These are phyloP conservation scores for Mycena kentingensis DNA, from an alignment of 768 basidiomycete genomes.

Conservation along the genomic window DNA sequence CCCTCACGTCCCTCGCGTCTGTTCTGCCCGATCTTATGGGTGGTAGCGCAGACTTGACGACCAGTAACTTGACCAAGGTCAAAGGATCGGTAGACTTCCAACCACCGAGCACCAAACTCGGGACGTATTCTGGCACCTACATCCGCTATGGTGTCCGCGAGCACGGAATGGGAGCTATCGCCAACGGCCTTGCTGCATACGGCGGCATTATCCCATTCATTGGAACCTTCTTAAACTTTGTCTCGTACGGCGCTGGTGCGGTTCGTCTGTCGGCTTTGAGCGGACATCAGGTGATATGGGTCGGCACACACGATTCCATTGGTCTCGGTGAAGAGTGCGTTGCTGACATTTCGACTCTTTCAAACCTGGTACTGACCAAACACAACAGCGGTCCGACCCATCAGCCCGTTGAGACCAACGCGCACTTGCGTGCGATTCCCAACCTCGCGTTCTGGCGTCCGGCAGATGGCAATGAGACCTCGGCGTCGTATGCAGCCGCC, in stretches of 20 bases:
- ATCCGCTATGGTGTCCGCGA: conserved; percentile 96
- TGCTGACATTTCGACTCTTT: neutral
- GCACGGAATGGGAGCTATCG: conserved; percentile 96
- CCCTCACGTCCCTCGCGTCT: conserved; percentile 73
- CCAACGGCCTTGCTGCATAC: conserved; percentile 87
- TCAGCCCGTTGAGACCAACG: conserved; percentile 89
- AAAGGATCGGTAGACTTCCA: conserved; percentile 91
- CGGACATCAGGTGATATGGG: conserved; percentile 90
- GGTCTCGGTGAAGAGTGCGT: conserved; percentile 78
- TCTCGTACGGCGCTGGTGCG: conserved; percentile 91
- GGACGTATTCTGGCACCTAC: conserved; percentile 84
- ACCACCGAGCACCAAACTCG: conserved; percentile 80
- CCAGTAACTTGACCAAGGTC: conserved; percentile 72
- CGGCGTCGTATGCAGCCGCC: conserved; percentile 84
- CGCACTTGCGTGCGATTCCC: conserved; percentile 84
- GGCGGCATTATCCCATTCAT: conserved; percentile 90
- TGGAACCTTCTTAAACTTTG: conserved; percentile 95
- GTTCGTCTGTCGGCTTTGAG: conserved; percentile 89
- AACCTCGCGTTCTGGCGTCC: conserved; percentile 93
- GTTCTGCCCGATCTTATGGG: conserved; percentile 83
- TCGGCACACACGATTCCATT: conserved; percentile 95
- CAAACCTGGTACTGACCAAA: neutral
- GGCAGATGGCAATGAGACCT: conserved; percentile 97
- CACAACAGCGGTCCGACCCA: conserved; percentile 75
- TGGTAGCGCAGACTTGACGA: conserved; percentile 91